phyloP scores from a whole-genome alignment of 805 yeast species.

The Torulaspora delbrueckii region DNA sequence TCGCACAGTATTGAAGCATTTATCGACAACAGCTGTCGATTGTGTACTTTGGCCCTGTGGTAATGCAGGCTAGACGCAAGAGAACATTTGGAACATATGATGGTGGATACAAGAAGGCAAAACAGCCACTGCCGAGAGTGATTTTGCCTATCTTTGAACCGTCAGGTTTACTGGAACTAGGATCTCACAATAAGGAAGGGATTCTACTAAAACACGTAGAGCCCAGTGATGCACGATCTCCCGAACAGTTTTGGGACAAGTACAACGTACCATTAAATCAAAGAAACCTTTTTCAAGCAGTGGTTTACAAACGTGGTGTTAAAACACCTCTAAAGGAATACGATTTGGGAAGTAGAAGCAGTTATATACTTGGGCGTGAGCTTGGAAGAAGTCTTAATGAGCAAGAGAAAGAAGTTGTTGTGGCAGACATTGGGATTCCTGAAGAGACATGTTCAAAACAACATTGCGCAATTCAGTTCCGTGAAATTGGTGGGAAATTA shows the following conservation, averaged over 20 bases:
- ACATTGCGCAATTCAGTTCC: conserved; percentile 47
- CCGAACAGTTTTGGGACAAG: conserved; percentile 20
- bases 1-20: not conserved
- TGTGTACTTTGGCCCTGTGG: not conserved
- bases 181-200: conserved; percentile 36
- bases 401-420: conserved; percentile 19
- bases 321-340: conserved; percentile 22
- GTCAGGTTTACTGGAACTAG: conserved; percentile 42
- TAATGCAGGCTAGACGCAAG: conserved; percentile 15
- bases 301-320: conserved; percentile 30
- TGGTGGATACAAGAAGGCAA: conserved; percentile 1
- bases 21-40: no score
- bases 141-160: conserved; percentile 35
- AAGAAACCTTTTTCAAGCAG: conserved; percentile 27
- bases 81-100: not conserved
- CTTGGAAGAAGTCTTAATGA: conserved; percentile 9
- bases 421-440: conserved; percentile 38
- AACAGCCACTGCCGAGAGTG: conserved; percentile 4
- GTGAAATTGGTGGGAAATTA: conserved; percentile 22
- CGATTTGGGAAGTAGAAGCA: conserved; percentile 28
- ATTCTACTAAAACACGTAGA: conserved; percentile 38
- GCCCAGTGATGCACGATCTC: conserved; percentile 34
- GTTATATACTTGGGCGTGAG: conserved; percentile 38
- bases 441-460: conserved; percentile 41
- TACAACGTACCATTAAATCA: conserved; percentile 17